Evolutionary conservation across 2,329 filamentous ascomycete species (phyloP).

Genomic region (Apiospora pterosperma): DNA sequence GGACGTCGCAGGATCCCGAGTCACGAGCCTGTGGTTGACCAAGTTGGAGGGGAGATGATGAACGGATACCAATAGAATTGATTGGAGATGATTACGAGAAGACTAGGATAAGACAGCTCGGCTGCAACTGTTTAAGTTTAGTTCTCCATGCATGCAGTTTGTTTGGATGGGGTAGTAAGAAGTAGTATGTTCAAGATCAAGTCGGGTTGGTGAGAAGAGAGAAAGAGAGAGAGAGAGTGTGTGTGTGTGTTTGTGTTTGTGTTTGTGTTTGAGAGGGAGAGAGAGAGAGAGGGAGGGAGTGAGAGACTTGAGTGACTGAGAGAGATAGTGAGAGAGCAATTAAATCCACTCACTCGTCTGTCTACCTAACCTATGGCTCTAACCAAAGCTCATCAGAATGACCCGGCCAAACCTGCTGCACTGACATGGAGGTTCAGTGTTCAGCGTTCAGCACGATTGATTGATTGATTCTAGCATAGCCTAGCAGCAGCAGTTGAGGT

Average conservation of each 20-base stretch:
- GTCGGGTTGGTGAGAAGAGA: neutral
- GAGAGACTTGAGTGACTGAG: too few species aligned
- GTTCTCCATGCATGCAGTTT: neutral
- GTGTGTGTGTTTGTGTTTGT: too few species aligned
- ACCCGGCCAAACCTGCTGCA: neutral
- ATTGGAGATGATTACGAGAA: slow-evolving; percentile 1
- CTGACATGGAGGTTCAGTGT: neutral
- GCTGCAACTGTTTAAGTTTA: slow-evolving; percentile 1
- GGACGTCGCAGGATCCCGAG: slow-evolving; percentile 1
- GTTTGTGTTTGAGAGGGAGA: neutral
- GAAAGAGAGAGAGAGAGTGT: neutral
- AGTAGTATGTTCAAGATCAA: neutral
- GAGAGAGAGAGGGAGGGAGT: too few species aligned
- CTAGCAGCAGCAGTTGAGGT: neutral
- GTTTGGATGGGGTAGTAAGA: neutral
- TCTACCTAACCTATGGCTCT: neutral
- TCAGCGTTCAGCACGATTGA: neutral
- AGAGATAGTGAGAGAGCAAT: too few species aligned
- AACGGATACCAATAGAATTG: slow-evolving; percentile 1
- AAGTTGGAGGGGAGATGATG: slow-evolving; percentile 3
- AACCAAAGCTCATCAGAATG: neutral
- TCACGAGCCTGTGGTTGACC: neutral
- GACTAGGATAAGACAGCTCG: neutral
- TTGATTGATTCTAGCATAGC: neutral
- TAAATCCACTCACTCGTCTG: neutral